Base-by-base conservation (phyloP, 106 monocot species). In the Apostasia shenzhenica region DNA sequence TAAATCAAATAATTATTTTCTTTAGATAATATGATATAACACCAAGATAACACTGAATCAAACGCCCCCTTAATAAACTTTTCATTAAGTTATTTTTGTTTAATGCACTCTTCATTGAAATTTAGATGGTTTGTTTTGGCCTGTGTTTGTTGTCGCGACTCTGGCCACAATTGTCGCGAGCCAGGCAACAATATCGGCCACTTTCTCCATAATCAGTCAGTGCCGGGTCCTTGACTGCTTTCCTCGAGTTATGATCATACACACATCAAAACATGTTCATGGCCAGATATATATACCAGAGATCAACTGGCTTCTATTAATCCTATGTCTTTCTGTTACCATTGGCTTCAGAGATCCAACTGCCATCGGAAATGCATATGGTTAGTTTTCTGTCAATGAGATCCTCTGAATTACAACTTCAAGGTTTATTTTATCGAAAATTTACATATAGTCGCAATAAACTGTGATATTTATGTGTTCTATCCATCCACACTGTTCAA, bases 281-380 rank as follows among this genome's bases (percentile, higher is more conserved):
- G 94, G 94, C 1, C 94, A 94, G 79, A 83, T 94, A 67, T 94
- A 94, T 72, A 94, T 94, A 44, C 94, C 91, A 41, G 94, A 94
- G 70, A 77, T 81, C 48, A 94, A 94, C 72, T 94, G 94, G 94
- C 14, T 85, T 51, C 69, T 94, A 45, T 81, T 94, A 91, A 37
- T 85, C 37, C 49, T 91, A 10, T 94, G 91, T 50, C 63, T 94
- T 11, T 69, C 70, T 3, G 70, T 94, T 62, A 80, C 88, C 5
- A 71, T 91, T 68, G 88, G 88, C 3, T 91, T 94, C 70, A 81
- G 73, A 70, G 79, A 91, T 52, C 79, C 83, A 5, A 43, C 77
- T 38, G 50, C 70, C 72, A 94, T 94, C 51, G 94, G 87, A 48
- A 83, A 94, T 74, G 94, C 94, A 44, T 94, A 88, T 80, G 94